These are phyloP conservation scores for Cutaneotrichosporon cavernicola DNA, from an alignment of 1,284 basidiomycete species.

Conservation along the genomic window DNA sequence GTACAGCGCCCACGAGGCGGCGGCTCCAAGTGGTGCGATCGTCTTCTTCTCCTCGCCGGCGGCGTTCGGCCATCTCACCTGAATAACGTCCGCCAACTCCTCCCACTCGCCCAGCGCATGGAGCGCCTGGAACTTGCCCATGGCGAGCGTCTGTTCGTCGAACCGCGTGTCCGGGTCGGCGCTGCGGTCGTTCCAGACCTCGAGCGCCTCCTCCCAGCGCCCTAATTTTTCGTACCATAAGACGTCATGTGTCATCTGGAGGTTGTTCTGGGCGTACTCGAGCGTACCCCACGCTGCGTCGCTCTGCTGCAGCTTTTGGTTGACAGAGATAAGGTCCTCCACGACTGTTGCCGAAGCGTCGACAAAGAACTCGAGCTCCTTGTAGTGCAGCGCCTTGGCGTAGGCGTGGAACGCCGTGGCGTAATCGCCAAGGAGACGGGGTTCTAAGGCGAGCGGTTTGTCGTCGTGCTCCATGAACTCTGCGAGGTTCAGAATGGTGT, in stretches of 20 bases:
- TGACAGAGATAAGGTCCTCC: slow-evolving; percentile 94
- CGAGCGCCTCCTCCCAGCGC: slow-evolving; percentile 91
- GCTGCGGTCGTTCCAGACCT: slow-evolving; percentile 62
- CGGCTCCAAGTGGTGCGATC: slow-evolving; percentile 95
- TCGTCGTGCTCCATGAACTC: slow-evolving; percentile 99
- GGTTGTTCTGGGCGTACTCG: slow-evolving; percentile 69
- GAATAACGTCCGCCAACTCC: slow-evolving; percentile 78
- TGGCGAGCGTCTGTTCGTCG: slow-evolving; percentile 70
- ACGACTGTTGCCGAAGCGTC: slow-evolving; percentile 72
- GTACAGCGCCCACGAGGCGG: slow-evolving; percentile 92
- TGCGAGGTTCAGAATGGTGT: slow-evolving; percentile 89
- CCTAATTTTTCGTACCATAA: slow-evolving; percentile 97
- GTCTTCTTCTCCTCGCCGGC: slow-evolving; percentile 80
- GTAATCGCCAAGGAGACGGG: slow-evolving; percentile 88
- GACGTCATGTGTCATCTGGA: slow-evolving; percentile 54
- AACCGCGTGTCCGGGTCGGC: slow-evolving; percentile 44
- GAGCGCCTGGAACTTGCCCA: slow-evolving; percentile 90
- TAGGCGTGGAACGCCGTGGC: slow-evolving; percentile 90
- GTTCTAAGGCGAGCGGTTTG: slow-evolving; percentile 90
- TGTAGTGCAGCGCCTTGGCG: slow-evolving; percentile 98
- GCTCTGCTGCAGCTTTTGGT: slow-evolving; percentile 94
- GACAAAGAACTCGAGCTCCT: slow-evolving; percentile 94
- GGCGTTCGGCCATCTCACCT: slow-evolving; percentile 83
- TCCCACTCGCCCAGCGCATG: slow-evolving; percentile 99
- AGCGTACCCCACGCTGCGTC: slow-evolving; percentile 96